Base-by-base conservation (phyloP, 208 protist genomes). In the Phytomonas francai region DNA sequence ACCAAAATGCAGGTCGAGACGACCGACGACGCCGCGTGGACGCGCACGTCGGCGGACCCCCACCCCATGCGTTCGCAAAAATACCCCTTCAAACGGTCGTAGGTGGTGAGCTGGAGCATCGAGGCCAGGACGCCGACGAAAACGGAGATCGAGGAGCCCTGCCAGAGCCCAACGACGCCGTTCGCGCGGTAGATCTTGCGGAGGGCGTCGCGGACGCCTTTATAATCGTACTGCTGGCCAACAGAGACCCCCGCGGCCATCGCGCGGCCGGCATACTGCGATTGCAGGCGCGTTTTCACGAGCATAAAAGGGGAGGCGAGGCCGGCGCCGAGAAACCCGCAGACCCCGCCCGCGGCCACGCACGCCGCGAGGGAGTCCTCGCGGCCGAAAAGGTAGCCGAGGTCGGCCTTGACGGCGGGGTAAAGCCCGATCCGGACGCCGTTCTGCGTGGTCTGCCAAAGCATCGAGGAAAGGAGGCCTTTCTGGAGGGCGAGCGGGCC, bases 251-350 rank as follows among this genome's bases (percentile, higher is more conserved):
- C n/a, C n/a, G n/a, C n/a, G n/a, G n/a, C n/a, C n/a, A n/a, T n/a
- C n/a, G n/a, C n/a, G n/a, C n/a, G n/a, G n/a, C n/a, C n/a, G n/a
- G n/a, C n/a, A n/a, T 72, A 78, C 66, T 86, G 74, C 28, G 81
- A 72, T 71, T 92, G 87, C 73, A 92, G 59, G 2, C 84, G 87
- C 28, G 83, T 89, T 74, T 92, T 92, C 54, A 92, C 70, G 63
- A 88, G 57, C 27, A 83, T 68, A 34, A 92, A 86, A 1, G 87
- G 87, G 2, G 79, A 83, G 29, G 83, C 74, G 11, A 78, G 32
- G 69, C 79, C 73, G 54, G 73, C 69, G 65, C 86, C 86, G 14
- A 80, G 58, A 11, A 78, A 31, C 16, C 87, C 87, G 51, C 81
- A 88, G 51, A 74, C 34, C 32, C 62, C 67, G n/a, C 71, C 64